phyloP scores from a whole-genome alignment of 306 rosid genomes.

The Bauhinia variegata region DNA sequence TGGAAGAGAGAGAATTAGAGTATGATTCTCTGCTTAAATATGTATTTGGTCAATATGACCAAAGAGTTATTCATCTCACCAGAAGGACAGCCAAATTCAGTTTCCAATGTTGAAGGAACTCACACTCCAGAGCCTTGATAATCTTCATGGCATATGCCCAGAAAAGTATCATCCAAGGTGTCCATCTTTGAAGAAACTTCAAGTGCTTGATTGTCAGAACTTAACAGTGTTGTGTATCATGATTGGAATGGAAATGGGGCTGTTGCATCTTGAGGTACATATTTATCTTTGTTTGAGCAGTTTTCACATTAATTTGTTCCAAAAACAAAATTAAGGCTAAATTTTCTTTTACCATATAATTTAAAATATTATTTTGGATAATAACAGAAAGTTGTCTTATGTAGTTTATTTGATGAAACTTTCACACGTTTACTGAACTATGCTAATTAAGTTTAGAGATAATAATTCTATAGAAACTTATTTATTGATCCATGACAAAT shows the following conservation, averaged over 20 bases:
- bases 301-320: too few species aligned
- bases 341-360: too few species aligned
- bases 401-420: too few species aligned
- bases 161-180: neutral
- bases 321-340: too few species aligned
- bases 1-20: neutral
- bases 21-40: neutral
- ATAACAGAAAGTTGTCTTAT: too few species aligned
- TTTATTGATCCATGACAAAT: too few species aligned
- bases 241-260: neutral
- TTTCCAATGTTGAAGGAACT: neutral
- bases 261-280: neutral
- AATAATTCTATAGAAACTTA: too few species aligned
- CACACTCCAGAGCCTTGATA: neutral
- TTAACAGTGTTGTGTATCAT: neutral
- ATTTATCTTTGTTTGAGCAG: too few species aligned
- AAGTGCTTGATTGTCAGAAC: neutral
- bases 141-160: neutral
- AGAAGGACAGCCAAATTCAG: neutral
- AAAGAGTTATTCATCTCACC: too few species aligned
- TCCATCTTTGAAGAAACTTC: neutral
- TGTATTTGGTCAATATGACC: neutral
- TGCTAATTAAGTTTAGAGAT: too few species aligned
- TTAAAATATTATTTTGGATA: too few species aligned
- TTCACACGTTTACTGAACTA: too few species aligned